These are phyloP conservation scores for Geotrichum armillariae DNA, from an alignment of 1,139 yeast genomes.

Conservation along the genomic window DNA sequence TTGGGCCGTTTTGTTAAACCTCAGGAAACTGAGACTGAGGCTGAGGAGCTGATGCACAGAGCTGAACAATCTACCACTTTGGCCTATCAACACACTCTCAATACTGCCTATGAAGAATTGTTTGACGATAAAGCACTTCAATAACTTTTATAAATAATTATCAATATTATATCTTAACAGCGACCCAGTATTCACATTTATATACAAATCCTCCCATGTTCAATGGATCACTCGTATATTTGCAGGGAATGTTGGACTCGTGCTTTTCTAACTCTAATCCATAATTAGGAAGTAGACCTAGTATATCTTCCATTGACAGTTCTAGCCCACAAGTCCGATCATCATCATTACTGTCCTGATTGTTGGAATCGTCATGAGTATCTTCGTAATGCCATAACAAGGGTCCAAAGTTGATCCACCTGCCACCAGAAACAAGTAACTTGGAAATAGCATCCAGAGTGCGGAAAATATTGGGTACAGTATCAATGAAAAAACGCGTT, in stretches of 20 bases:
- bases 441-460: constrained; percentile 61
- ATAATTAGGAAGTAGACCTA: constrained; percentile 47
- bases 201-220: constrained; percentile 61
- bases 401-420: constrained; percentile 87
- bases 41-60: constrained; percentile 32
- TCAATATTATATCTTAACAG: constrained; percentile 30
- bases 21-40: constrained; percentile 30
- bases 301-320: constrained; percentile 59
- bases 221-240: constrained; percentile 56
- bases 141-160: background rate
- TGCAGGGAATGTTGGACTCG: constrained; percentile 48
- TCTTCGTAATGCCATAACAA: constrained; percentile 81
- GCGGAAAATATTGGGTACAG: constrained; percentile 70
- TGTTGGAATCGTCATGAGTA: constrained; percentile 2
- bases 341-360: constrained; percentile 35
- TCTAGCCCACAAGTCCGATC: constrained; percentile 56
- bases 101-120: background rate
- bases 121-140: background rate
- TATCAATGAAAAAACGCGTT: constrained; percentile 80
- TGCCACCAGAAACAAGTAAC: constrained; percentile 54
- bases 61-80: constrained; percentile 33
- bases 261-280: constrained; percentile 57
- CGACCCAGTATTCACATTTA: constrained; percentile 74
- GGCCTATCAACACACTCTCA: background rate
- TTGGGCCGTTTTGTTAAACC: constrained; percentile 26